Evolutionary conservation across 352 stramenopile species (phyloP), one percentile per base, ranked within the genome.

Genomic region (Globisporangium yorkense): DNA sequence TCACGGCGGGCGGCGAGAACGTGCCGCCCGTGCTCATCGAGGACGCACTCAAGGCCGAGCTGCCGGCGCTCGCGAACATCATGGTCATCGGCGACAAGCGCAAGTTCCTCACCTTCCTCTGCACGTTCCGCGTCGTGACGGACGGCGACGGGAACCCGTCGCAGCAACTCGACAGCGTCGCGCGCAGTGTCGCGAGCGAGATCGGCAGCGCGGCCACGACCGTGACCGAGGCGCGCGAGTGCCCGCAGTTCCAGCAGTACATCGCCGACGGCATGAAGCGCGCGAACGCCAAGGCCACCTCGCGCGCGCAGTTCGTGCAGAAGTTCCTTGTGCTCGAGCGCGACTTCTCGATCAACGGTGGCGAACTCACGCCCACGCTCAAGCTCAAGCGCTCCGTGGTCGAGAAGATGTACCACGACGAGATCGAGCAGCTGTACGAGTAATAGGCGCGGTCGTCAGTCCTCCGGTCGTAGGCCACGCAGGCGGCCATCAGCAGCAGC

Each of bases 311-410:
- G 48, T 62, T 61, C 16, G 72, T 96, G 59, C 74, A 91, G 33
- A 96, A 96, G 64, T 96, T 88, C 64, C 56, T 74, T 33, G 71
- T 96, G 33, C 60, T 96, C 21, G 64, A 72, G 12, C 66, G 69
- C 27, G 87, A 97, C 55, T 97, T 98, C 63, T 91, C 78, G 44
- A 75, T 96, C n/a, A 56, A 65, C 7, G 88, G 72, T 3, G 92
- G 92, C 35, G 91, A 98, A 61, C 75, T 98, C 7, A 98, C 92
- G 40, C 91, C 94, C 4, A 98, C 94, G 46, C 78, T 98, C 66
- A 98, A 98, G 72, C 71, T 98, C 57, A 97, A 98, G 75, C 82
- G 93, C 8, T 67, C 75, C 8, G 75, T 96, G 18, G 85, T 96
- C 20, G 70, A 80, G 41, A 85, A 95, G 53, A 94, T 96, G 70